phyloP scores from a whole-genome alignment of 140 eudicot species.

The Stevia rebaudiana region DNA sequence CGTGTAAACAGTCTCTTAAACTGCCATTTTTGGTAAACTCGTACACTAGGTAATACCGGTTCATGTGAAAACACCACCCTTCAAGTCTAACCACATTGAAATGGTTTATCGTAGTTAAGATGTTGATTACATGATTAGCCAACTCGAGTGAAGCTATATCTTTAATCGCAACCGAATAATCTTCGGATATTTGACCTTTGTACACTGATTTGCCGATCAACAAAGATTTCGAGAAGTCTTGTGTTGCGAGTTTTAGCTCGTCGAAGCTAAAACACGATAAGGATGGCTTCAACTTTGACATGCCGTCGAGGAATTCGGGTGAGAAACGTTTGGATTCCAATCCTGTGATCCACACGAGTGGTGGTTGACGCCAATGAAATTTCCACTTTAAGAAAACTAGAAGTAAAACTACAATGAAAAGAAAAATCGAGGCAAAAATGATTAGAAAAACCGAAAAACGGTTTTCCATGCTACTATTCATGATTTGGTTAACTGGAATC shows the following conservation, averaged over 20 bases:
- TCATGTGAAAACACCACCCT: constrained; percentile 35
- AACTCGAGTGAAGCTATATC: constrained; percentile 29
- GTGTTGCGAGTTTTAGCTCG: constrained; percentile 45
- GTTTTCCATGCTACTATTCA: not conserved
- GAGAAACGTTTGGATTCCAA: constrained; percentile 24
- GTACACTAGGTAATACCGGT: constrained; percentile 28
- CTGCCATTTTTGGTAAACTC: constrained; percentile 50
- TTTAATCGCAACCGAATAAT: constrained; percentile 28
- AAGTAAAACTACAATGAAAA: constrained; percentile 4
- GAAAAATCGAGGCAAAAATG: not conserved
- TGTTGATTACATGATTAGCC: constrained; percentile 32
- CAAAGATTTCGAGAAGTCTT: constrained; percentile 27
- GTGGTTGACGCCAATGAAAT: not conserved
- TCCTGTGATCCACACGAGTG: not conserved
- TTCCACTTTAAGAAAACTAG: constrained; percentile 11
- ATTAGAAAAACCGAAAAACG: constrained; percentile 5
- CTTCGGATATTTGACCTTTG: constrained; percentile 25
- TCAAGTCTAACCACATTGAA: constrained; percentile 47
- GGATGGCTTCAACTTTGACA: constrained; percentile 40
- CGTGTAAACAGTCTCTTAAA: constrained; percentile 41
- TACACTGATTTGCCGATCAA: constrained; percentile 37
- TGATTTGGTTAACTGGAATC: constrained; percentile 17
- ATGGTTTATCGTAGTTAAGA: constrained; percentile 48
- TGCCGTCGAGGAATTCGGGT: constrained; percentile 40
- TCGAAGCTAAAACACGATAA: constrained; percentile 32